These are phyloP conservation scores for Punica granatum DNA, from an alignment of 345 rosid genomes.

Conservation along the genomic window DNA sequence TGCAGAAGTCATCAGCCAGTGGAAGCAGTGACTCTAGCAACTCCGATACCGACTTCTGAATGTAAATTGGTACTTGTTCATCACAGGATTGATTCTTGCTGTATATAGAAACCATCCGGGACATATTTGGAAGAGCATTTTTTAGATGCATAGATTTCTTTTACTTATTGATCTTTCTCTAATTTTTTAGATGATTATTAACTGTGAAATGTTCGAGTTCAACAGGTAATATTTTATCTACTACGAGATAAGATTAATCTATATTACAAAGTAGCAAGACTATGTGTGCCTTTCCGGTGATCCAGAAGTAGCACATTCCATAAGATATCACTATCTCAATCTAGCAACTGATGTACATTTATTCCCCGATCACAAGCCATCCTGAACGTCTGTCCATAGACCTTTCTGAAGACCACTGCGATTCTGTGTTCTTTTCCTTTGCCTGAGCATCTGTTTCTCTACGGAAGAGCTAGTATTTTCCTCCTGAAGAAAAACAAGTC, in stretches of 20 bases:
- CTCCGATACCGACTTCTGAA: conserved; percentile 55
- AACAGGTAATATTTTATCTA: too few species aligned
- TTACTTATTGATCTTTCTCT: background rate
- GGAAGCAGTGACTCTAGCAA: conserved; percentile 42
- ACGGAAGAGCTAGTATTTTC: background rate
- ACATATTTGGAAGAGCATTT: background rate
- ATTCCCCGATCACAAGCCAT: too few species aligned
- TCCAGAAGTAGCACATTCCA: too few species aligned
- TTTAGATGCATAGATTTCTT: background rate
- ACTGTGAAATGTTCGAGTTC: background rate
- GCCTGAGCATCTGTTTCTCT: background rate
- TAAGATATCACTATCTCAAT: too few species aligned
- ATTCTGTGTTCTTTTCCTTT: background rate
- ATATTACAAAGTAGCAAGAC: too few species aligned
- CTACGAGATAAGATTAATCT: too few species aligned
- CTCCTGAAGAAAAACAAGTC: background rate
- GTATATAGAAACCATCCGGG: conserved; percentile 19
- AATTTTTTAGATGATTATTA: background rate
- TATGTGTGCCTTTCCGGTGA: too few species aligned
- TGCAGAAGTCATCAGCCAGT: conserved; percentile 26
- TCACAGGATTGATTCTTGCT: background rate
- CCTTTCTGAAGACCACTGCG: background rate
- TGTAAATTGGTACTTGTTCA: background rate
- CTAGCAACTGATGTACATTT: too few species aligned
- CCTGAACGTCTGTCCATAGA: background rate